Percentiles rank a stretch among this genome's conserved stretches.
Evolutionary conservation across 2,329 filamentous ascomycete genomes (phyloP).

Genomic region (Colletotrichum zoysiae): DNA sequence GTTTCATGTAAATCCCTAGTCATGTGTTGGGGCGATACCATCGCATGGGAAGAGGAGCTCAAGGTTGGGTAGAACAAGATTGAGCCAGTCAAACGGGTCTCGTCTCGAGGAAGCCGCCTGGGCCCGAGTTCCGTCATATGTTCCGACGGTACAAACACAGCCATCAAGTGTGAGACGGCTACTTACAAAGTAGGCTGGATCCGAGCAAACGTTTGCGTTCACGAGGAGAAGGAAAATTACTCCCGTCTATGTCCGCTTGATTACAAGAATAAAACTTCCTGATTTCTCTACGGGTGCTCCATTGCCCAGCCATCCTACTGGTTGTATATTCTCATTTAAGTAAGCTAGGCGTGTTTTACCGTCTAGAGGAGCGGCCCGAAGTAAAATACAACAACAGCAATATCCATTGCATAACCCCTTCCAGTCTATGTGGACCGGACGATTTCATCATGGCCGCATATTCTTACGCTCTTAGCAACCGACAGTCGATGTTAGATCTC

Average conservation of each 20-base stretch:
- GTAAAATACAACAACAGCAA: too few species aligned
- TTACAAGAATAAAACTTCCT: neutral
- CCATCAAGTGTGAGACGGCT: slow-evolving; percentile 22
- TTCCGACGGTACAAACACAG: slow-evolving; percentile 28
- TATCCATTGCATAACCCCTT: too few species aligned
- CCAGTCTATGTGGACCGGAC: neutral
- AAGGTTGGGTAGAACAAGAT: slow-evolving; percentile 19
- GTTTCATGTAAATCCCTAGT: slow-evolving; percentile 3
- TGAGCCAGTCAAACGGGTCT: neutral
- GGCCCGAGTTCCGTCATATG: slow-evolving; percentile 2
- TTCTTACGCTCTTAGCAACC: neutral
- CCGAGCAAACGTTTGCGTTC: slow-evolving; percentile 10
- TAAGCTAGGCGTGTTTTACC: too few species aligned
- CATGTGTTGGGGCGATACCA: slow-evolving; percentile 17
- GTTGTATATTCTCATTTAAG: too few species aligned
- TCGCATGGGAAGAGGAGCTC: slow-evolving; percentile 8
- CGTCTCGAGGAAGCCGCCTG: neutral
- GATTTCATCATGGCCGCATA: too few species aligned
- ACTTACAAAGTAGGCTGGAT: neutral
- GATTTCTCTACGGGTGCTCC: neutral
- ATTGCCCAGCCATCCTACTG: neutral
- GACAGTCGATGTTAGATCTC: slow-evolving; percentile 14
- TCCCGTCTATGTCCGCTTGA: neutral
- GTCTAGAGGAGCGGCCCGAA: too few species aligned
- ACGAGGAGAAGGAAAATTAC: neutral